Percentiles rank a stretch among this genome's conserved stretches.
These are phyloP conservation scores for Pisolithus thermaeus DNA, from an alignment of 1,284 basidiomycete species.

Conservation along the genomic window DNA sequence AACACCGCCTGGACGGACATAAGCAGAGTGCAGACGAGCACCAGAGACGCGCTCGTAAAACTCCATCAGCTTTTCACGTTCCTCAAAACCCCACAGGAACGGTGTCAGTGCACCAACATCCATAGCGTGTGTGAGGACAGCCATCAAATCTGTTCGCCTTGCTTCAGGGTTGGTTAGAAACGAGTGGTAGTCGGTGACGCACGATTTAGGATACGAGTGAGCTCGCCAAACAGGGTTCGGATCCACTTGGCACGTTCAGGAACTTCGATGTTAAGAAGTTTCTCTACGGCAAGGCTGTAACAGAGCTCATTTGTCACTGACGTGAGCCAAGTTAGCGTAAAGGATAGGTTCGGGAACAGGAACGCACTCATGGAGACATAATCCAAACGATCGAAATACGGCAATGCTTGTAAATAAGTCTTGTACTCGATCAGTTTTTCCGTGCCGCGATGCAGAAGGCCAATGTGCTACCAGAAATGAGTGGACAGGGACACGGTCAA, in stretches of 20 bases:
- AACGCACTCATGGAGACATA: slow-evolving; percentile 96
- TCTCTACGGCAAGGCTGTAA: slow-evolving; percentile 97
- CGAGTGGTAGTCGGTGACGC: slow-evolving; percentile 23
- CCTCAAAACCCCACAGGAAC: slow-evolving; percentile 99
- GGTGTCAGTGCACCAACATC: slow-evolving; percentile 98
- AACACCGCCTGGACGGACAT: slow-evolving; percentile 96
- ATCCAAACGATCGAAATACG: slow-evolving; percentile 98
- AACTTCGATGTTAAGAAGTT: slow-evolving; percentile 96
- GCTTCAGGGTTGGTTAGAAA: slow-evolving; percentile 1
- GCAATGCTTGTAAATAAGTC: slow-evolving; percentile 96
- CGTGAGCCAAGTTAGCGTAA: neutral
- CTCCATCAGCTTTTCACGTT: slow-evolving; percentile 99
- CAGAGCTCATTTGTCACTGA: slow-evolving; percentile 95
- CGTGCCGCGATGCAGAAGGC: slow-evolving; percentile 94
- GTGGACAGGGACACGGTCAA: neutral
- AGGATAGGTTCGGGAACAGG: neutral
- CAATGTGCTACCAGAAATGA: slow-evolving; percentile 68
- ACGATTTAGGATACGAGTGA: slow-evolving; percentile 95
- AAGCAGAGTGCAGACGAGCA: slow-evolving; percentile 96
- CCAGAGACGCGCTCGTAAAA: slow-evolving; percentile 99
- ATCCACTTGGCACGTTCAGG: slow-evolving; percentile 99
- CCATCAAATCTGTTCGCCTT: slow-evolving; percentile 77
- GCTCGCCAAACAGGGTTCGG: slow-evolving; percentile 94
- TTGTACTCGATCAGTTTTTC: slow-evolving; percentile 99
- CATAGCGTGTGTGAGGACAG: slow-evolving; percentile 92